Conservation (phyloP, 2,329 filamentous ascomycete genomes). For the Lojkania enalia region DNA sequence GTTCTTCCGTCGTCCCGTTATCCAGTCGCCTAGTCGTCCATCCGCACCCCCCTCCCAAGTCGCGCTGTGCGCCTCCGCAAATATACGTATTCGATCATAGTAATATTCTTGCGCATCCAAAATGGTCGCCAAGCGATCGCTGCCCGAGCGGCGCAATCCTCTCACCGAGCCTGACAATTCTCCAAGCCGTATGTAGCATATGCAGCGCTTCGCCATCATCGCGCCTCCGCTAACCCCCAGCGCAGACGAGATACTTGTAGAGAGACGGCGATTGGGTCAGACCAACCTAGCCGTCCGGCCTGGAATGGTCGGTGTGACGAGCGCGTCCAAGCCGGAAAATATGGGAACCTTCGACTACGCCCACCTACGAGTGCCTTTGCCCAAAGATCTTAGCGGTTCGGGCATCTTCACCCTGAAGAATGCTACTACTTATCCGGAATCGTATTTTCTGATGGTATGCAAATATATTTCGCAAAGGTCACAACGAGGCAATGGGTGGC, state of each 20-base stretch:
- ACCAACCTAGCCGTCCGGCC: slow-evolving; percentile 87
- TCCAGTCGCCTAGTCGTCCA: too few species aligned
- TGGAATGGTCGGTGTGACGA: slow-evolving; percentile 69
- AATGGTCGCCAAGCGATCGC: slow-evolving; percentile 48
- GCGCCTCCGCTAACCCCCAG: slow-evolving; percentile 24
- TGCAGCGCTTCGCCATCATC: slow-evolving; percentile 24
- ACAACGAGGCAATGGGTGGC: slow-evolving; percentile 17
- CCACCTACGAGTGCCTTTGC: slow-evolving; percentile 88
- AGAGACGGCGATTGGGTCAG: slow-evolving; percentile 85
- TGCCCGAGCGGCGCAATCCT: slow-evolving; percentile 67
- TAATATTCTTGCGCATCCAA: slow-evolving; percentile 18
- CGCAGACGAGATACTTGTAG: slow-evolving; percentile 64
- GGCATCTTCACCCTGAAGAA: slow-evolving; percentile 84
- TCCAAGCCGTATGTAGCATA: slow-evolving; percentile 61
- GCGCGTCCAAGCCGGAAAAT: slow-evolving; percentile 72
- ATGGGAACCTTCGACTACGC: slow-evolving; percentile 93
- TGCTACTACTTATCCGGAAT: slow-evolving; percentile 68
- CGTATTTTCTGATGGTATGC: slow-evolving; percentile 89
- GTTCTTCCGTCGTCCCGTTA: too few species aligned
- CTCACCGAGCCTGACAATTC: slow-evolving; percentile 65
- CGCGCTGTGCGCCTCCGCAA: slow-evolving; percentile 33
- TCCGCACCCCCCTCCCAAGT: slow-evolving; percentile 15
- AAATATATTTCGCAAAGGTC: slow-evolving; percentile 1
- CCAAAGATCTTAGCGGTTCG: slow-evolving; percentile 82
- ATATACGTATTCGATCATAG: slow-evolving; percentile 14